Base-by-base conservation (phyloP, 2,329 filamentous ascomycete species). In the Stemphylium lycopersici region DNA sequence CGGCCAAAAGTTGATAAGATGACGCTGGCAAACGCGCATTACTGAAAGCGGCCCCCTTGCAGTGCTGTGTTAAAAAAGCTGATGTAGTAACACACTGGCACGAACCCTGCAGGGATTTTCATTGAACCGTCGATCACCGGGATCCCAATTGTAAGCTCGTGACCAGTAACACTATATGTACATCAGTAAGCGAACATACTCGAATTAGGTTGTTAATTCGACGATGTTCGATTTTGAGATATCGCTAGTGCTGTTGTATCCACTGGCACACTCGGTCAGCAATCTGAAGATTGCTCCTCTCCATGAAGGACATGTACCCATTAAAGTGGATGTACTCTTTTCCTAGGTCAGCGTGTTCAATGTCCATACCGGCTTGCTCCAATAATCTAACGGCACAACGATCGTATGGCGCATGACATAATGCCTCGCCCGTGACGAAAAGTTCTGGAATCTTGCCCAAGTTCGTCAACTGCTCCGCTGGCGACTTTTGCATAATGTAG, bases 311-410 rank as follows among this genome's bases (percentile, higher is more conserved):
- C 47, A 50, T 50, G 11, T 50, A 39, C 32, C 47, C 47, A 24
- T 50, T 50, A n/a, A 39, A 39, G 20, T 43, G 39, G 13, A 50
- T 43, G 7, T 39, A 52, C 15, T 41, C 15, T 29, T 59, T 49
- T 0, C 56, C 50, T n/a, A 61, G 48, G 10, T 61, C 52, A 8
- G 55, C 15, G 29, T 55, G 46, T 13, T 20, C 42, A 8, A 52
- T 48, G 18, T 53, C 47, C 1, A 36, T 20, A 1, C 67, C 66
- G 6, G 58, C 58, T 20, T 86, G 83, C 48, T 70, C 63, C 59
- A 86, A 65, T 61, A 79, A 86, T 10, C 67, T 53, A 3, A 81
- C 77, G 0, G 80, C 83, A 33, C 81, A 83, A 66, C 81, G 79
- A 58, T 87, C 84, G 54, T 80, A 86, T 13, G 72, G 69, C 2